These are phyloP conservation scores for Globisporangium perplexum DNA, from an alignment of 352 stramenopile species.

Conservation along the genomic window DNA sequence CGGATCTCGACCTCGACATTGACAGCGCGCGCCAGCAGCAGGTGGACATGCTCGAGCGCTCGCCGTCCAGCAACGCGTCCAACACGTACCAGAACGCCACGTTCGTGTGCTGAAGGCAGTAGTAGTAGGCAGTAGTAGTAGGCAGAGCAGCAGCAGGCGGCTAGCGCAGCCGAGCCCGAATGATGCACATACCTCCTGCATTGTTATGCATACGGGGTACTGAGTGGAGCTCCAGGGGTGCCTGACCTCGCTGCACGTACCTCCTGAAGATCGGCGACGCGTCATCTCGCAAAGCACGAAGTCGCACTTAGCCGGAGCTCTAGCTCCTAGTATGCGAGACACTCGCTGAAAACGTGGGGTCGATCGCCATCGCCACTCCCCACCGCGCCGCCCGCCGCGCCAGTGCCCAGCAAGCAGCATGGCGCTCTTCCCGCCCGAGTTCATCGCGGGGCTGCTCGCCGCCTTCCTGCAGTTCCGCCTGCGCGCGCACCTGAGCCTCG, in stretches of 20 bases:
- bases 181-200: too few species aligned
- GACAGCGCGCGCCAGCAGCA: neutral
- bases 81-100: slow-evolving; percentile 13
- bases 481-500: slow-evolving; percentile 48
- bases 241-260: too few species aligned
- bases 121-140: neutral
- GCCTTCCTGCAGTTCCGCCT: slow-evolving; percentile 71
- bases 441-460: slow-evolving; percentile 61
- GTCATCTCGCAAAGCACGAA: too few species aligned
- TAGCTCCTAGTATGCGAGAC: too few species aligned
- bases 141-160: neutral
- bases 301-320: too few species aligned
- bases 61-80: slow-evolving; percentile 13
- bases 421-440: slow-evolving; percentile 71
- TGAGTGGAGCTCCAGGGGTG: too few species aligned
- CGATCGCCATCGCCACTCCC: neutral
- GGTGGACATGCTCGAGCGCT: slow-evolving; percentile 16
- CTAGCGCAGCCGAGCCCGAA: neutral
- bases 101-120: slow-evolving; percentile 11
- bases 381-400: too few species aligned
- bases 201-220: too few species aligned
- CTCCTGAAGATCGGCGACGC: too few species aligned
- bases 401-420: slow-evolving; percentile 27
- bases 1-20: neutral
- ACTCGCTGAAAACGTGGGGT: slow-evolving; percentile 1